Evolutionary conservation across 768 basidiomycete genomes (phyloP), one percentile per base, ranked within the genome.

Genomic region (Pleurotus eryngii): DNA sequence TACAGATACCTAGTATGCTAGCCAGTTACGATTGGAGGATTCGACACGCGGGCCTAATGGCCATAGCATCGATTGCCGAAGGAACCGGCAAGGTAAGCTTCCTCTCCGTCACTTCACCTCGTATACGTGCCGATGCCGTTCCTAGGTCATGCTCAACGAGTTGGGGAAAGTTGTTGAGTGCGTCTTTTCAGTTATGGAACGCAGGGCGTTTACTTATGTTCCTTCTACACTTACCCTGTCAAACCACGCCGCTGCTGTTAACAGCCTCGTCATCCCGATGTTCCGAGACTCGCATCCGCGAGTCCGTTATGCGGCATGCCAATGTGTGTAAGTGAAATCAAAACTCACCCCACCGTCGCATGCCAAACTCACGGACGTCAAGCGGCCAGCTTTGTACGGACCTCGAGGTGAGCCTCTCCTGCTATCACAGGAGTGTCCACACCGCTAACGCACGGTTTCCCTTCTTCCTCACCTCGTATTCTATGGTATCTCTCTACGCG

Each of bases 331-430:
- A 63, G 78, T 76, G 26, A 6, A 3, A 3, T 42, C 39, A 43
- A 26, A 26, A 42, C 51, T 49, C 26, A 50, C 35, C 51, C 43
- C 1, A 24, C 40, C 4, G 9, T 55, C 48, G 20, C 26, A 49
- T 47, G 59, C 38, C 58, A 20, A 46, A 46, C 46, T 57, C 61
- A 26, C 55, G n/a, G 24, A 40, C 60, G 37, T 60, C 27, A 61
- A 91, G 92, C 47, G 93, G 93, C 0, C 93, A 95, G 67, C 74
- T 96, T 3, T 94, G 93, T 67, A 92, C 90, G 3, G 93, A 95
- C 72, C 76, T 94, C 45, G 91, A 92, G 74, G 90, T 90, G 67
- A 49, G 75, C 12, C 22, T 26, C 11, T 53, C 14, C 14, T 9
- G 7, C 38, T 6, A 39, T 58, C 40, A 15, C 27, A 17, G 15